Percentiles rank a stretch among this genome's conserved stretches.
Conservation (phyloP, 164 flowering plant genomes). For the Magnolia changhungtana region DNA sequence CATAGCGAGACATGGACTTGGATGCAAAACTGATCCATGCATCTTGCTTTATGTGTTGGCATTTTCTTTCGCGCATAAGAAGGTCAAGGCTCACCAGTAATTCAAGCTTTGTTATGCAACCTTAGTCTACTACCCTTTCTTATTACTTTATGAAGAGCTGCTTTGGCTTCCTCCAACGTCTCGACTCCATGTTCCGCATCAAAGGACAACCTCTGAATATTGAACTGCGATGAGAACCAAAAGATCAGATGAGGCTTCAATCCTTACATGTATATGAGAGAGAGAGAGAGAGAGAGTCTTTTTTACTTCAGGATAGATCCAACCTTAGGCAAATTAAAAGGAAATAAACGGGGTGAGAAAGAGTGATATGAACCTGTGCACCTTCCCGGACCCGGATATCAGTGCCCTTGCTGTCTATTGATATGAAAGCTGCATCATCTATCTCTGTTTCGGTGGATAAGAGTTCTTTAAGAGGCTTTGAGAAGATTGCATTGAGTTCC, state of each 20-base stretch:
- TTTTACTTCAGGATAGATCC: too few relatives aligned
- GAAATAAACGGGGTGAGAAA: neutral
- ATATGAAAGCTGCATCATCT: slow-evolving; percentile 96
- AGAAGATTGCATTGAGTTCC: slow-evolving; percentile 89
- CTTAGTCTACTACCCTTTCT: slow-evolving; percentile 46
- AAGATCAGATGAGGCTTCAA: neutral
- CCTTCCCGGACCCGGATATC: slow-evolving; percentile 95
- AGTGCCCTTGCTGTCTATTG: slow-evolving; percentile 89
- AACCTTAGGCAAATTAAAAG: too few relatives aligned
- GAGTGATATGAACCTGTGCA: slow-evolving; percentile 65
- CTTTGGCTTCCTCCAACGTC: slow-evolving; percentile 90
- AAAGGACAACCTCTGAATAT: slow-evolving; percentile 85
- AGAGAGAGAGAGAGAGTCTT: neutral
- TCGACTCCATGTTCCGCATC: slow-evolving; percentile 67
- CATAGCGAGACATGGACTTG: neutral
- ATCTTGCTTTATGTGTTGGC: neutral
- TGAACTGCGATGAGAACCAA: slow-evolving; percentile 54
- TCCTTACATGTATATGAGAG: neutral
- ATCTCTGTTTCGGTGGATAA: slow-evolving; percentile 73
- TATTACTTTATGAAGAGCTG: slow-evolving; percentile 72
- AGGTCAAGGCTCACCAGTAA: neutral
- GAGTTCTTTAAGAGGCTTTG: slow-evolving; percentile 85
- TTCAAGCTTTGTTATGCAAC: slow-evolving; percentile 37
- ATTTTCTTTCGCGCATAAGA: neutral
- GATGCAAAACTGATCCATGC: neutral